Conservation (phyloP, 2,329 filamentous ascomycete genomes). For the Bipolaris zeicola region DNA sequence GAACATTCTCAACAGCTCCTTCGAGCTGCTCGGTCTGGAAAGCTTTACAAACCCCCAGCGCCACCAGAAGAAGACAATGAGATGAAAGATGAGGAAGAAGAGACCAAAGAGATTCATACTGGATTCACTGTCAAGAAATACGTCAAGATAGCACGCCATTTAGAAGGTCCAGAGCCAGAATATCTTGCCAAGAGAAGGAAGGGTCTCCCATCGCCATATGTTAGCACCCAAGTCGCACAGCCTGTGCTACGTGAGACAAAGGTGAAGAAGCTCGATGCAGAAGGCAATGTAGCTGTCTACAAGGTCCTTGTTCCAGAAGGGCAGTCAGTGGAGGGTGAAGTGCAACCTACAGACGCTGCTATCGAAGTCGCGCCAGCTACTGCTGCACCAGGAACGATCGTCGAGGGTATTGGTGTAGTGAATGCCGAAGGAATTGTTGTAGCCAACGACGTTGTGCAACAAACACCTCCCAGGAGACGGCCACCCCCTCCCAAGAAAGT, state of each 20-base stretch:
- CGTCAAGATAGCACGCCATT: conserved; percentile 60
- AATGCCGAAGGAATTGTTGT: conserved; percentile 66
- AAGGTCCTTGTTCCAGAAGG: conserved; percentile 82
- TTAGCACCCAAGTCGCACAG: conserved; percentile 26
- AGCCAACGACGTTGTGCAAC: conserved; percentile 53
- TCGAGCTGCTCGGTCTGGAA: conserved; percentile 77
- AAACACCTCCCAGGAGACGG: conserved; percentile 63
- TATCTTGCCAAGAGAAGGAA: conserved; percentile 67
- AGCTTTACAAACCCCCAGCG: conserved; percentile 73
- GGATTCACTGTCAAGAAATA: conserved; percentile 65
- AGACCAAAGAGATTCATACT: conserved; percentile 52
- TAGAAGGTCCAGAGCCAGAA: conserved; percentile 64
- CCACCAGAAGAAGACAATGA: conserved; percentile 68
- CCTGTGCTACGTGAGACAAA: conserved; percentile 73
- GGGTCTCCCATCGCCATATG: conserved; percentile 58
- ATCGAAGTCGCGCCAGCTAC: conserved; percentile 52
- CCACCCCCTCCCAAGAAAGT: conserved; percentile 80
- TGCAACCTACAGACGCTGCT: conserved; percentile 63
- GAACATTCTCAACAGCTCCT: conserved; percentile 82
- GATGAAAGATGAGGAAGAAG: conserved; percentile 51
- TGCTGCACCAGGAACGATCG: conserved; percentile 63
- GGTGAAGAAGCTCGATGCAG: conserved; percentile 75
- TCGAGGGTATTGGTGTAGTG: conserved; percentile 65
- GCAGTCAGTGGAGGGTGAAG: conserved; percentile 79
- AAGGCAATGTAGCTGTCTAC: conserved; percentile 81